Percentiles rank a stretch among this genome's conserved stretches.
phyloP scores from a whole-genome alignment of 2,329 filamentous ascomycete species.

The Hymenoscyphus infarciens region DNA sequence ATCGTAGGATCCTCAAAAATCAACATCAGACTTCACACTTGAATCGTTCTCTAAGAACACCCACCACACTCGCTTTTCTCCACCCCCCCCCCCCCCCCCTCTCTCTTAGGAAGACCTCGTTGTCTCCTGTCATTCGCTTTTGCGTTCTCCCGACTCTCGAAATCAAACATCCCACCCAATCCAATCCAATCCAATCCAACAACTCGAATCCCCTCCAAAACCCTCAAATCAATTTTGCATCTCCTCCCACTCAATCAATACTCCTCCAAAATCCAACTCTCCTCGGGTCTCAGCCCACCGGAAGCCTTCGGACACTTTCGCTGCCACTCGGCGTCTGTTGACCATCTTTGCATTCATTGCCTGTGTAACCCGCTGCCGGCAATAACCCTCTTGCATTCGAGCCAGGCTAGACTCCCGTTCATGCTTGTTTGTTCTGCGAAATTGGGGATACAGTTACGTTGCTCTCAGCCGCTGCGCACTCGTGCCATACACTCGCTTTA shows the following conservation, averaged over 20 bases:
- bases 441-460: conserved; percentile 29
- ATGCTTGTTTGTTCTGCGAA: conserved; percentile 29
- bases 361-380: conserved; percentile 9
- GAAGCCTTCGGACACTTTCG: conserved; percentile 32
- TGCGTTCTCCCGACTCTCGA: conserved; percentile 22
- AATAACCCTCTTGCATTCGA: conserved; percentile 10
- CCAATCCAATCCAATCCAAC: too few relatives aligned
- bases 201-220: too few relatives aligned
- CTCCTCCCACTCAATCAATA: background rate
- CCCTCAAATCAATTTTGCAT: too few relatives aligned
- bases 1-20: conserved; percentile 19
- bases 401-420: conserved; percentile 19
- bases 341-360: conserved; percentile 13
- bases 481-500: conserved; percentile 33
- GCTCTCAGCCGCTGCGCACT: conserved; percentile 29
- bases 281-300: conserved; percentile 28
- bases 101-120: conserved; percentile 64
- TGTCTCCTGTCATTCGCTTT: conserved; percentile 73
- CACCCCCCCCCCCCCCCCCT: too few relatives aligned
- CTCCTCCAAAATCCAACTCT: background rate
- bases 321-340: conserved; percentile 23
- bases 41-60: conserved; percentile 14
- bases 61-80: conserved; percentile 34
- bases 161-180: background rate
- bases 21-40: conserved; percentile 16